Evolutionary conservation across 257 asterid species (phyloP).

Genomic region (Rehmannia glutinosa): DNA sequence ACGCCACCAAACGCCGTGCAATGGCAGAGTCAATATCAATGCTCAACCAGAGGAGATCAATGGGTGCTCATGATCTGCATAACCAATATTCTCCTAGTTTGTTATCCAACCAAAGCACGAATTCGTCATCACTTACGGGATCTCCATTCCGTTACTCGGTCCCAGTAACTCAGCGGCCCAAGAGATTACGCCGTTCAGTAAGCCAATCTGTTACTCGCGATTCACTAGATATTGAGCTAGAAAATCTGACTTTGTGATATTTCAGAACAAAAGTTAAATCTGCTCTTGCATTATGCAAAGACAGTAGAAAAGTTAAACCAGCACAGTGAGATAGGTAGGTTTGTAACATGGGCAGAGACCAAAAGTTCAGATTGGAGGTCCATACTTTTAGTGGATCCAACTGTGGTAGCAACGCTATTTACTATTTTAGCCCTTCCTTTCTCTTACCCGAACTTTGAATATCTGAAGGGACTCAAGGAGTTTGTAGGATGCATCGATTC

Average conservation of each 20-base stretch:
- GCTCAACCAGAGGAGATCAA: constrained; percentile 30
- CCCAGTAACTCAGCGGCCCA: constrained; percentile 32
- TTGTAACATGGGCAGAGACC: neutral
- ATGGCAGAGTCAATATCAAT: constrained; percentile 39
- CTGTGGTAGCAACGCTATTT: no score
- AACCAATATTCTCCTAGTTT: constrained; percentile 39
- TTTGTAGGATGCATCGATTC: neutral
- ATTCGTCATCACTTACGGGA: constrained; percentile 32
- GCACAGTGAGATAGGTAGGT: constrained; percentile 7
- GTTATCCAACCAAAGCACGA: constrained; percentile 39
- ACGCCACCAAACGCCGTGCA: constrained; percentile 70
- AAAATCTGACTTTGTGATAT: constrained; percentile 18
- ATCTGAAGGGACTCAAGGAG: no score
- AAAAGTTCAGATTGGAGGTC: neutral
- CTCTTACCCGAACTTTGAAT: no score
- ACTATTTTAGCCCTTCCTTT: no score
- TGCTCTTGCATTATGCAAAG: constrained; percentile 2
- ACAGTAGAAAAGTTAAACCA: neutral
- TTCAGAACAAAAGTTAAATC: neutral
- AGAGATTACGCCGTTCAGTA: constrained; percentile 29
- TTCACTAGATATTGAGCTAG: neutral
- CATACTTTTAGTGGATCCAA: no score
- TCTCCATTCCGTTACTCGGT: constrained; percentile 37
- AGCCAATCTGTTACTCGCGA: constrained; percentile 35
- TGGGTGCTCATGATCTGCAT: constrained; percentile 28